Evolutionary conservation across 164 flowering plant species (phyloP), one percentile per base, ranked within the genome.

Genomic region (Vitis riparia): DNA sequence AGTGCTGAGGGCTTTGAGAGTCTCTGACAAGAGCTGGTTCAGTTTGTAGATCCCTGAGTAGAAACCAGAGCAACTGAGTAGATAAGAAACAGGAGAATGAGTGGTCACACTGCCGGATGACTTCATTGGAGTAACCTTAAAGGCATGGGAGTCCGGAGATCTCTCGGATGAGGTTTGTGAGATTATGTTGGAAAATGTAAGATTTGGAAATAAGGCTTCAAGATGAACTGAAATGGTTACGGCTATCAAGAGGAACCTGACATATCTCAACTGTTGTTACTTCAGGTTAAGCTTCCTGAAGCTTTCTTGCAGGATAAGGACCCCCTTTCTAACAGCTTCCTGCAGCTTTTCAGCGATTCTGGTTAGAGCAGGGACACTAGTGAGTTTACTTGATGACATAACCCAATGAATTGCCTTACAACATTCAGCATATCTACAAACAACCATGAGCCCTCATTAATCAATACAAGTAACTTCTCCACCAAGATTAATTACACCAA

Each of bases 401-500:
- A 23, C 27, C 27, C 1, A 23, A 23, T 23, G 27, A 23, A 23
- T 23, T 23, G 27, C 97, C 90, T 95, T 52, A 95, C 95, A 74
- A 75, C 13, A 84, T 90, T 89, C 37, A 89, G 91, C 68, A 89
- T 63, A 63, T 98, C 99, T 63, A 90, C 88, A 81, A 95, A 95
- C 15, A 95, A 51, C 98, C 97, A 95, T 27, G 98, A 93, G 50
- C 99, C 98, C 85, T 93, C 99, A 82, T 85, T 90, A 17, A 95
- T 88, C 92, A 95, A 23, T 83, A 73, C 93, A 90, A 51, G 98
- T 97, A 30, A 95, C 81, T 77, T 93, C 96, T 73, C 85, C 90
- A 14, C 91, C 97, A 76, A 93, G 74, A 79, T 81, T 83, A 55
- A 87, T 56, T 14, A 80, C 82, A 30, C 73, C 85, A 58, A 75